Percentiles rank a stretch among this genome's conserved stretches.
These are phyloP conservation scores for Candida tetrigidarum DNA, from an alignment of 1,139 yeast genomes.

Conservation along the genomic window DNA sequence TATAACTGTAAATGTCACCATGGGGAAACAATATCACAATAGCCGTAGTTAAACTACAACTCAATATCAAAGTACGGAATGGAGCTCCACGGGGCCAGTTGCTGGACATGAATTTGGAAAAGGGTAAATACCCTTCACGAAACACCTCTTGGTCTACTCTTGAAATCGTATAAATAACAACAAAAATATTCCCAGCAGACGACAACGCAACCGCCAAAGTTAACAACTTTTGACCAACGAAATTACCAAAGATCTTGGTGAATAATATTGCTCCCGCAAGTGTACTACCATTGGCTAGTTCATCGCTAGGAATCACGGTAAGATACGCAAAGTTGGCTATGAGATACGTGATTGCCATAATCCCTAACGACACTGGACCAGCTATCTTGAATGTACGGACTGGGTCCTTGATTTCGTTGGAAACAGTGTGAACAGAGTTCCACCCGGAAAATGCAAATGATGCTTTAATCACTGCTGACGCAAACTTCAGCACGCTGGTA, in stretches of 20 bases:
- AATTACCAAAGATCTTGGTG: conserved; percentile 56
- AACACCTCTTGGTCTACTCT: conserved; percentile 68
- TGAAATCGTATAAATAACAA: conserved; percentile 60
- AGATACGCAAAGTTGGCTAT: conserved; percentile 61
- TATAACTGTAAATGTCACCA: conserved; percentile 79
- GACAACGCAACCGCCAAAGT: conserved; percentile 62
- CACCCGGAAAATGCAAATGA: conserved; percentile 67
- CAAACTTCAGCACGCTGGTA: conserved; percentile 48
- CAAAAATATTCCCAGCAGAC: conserved; percentile 66
- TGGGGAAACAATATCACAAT: conserved; percentile 70
- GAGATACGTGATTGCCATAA: conserved; percentile 54
- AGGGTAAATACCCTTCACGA: conserved; percentile 65
- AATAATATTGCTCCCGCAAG: conserved; percentile 62
- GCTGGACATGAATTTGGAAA: conserved; percentile 53
- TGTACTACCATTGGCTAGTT: conserved; percentile 57
- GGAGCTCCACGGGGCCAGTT: conserved; percentile 65
- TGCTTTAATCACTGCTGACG: conserved; percentile 61
- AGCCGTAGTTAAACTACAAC: conserved; percentile 35
- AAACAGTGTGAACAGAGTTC: conserved; percentile 65
- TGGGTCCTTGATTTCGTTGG: conserved; percentile 65
- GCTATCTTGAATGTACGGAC: conserved; percentile 59
- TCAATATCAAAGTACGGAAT: conserved; percentile 46
- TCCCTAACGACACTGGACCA: conserved; percentile 56
- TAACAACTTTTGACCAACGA: conserved; percentile 54
- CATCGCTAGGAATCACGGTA: conserved; percentile 56